phyloP scores from a whole-genome alignment of 179 eudicot species.

The Nepenthes alata region DNA sequence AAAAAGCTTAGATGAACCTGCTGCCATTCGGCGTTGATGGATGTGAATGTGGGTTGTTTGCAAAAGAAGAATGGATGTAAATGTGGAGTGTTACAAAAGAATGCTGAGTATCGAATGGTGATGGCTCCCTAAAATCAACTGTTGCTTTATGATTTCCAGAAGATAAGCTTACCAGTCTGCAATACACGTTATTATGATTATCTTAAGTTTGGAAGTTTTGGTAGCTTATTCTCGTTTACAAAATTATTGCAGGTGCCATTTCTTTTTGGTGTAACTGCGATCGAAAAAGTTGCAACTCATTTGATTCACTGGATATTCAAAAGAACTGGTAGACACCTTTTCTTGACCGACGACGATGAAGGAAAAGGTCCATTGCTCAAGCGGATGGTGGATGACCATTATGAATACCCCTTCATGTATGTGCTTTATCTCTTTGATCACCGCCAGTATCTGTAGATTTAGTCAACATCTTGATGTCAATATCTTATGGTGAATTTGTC shows the following conservation, averaged over 20 bases:
- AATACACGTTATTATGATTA: not conserved
- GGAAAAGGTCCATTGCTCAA: conserved; percentile 87
- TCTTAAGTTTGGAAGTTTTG: not conserved
- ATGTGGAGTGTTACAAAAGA: too few species aligned
- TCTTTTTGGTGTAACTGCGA: conserved; percentile 75
- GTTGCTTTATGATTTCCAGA: not conserved
- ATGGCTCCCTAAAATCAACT: too few species aligned
- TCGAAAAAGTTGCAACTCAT: conserved; percentile 66
- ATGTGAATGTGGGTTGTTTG: too few species aligned
- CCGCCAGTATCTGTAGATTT: not conserved
- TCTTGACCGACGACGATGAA: conserved; percentile 64
- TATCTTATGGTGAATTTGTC: conserved; percentile 8
- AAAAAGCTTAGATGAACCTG: too few species aligned
- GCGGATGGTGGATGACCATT: conserved; percentile 74
- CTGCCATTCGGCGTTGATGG: too few species aligned
- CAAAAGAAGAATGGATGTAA: too few species aligned
- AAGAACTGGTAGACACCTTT: conserved; percentile 89
- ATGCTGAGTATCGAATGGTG: too few species aligned
- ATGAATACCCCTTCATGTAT: conserved; percentile 62
- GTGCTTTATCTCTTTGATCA: conserved; percentile 10
- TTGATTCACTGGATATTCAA: conserved; percentile 83
- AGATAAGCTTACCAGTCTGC: not conserved
- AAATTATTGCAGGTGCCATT: conserved; percentile 65
- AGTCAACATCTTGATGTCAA: conserved; percentile 1
- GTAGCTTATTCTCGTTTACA: conserved; percentile 1